phyloP scores from a whole-genome alignment of 2,329 filamentous ascomycete genomes.

The Microdochium trichocladiopsis region DNA sequence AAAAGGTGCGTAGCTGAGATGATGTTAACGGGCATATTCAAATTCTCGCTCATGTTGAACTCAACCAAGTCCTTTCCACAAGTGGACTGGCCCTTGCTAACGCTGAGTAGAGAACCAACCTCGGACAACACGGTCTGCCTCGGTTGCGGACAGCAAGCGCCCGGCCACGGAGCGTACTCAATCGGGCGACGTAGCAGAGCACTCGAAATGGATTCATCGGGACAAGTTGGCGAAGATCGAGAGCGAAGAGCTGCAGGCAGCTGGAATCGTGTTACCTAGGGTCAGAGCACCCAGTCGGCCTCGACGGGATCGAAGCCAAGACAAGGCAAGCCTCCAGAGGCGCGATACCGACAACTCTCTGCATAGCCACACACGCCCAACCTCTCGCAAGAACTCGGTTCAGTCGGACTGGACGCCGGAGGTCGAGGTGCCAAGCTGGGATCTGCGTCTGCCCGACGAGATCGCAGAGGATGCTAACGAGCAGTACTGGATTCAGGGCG shows the following conservation, averaged over 20 bases:
- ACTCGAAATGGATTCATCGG: slow-evolving; percentile 77
- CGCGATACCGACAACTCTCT: slow-evolving; percentile 21
- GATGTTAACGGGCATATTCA: neutral
- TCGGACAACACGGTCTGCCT: slow-evolving; percentile 7
- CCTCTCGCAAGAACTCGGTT: slow-evolving; percentile 39
- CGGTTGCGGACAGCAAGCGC: slow-evolving; percentile 15
- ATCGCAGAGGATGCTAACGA: slow-evolving; percentile 54
- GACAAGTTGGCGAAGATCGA: slow-evolving; percentile 81
- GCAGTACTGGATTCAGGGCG: slow-evolving; percentile 44
- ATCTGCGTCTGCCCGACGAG: slow-evolving; percentile 72
- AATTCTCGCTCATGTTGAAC: neutral
- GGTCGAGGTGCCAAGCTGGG: slow-evolving; percentile 50
- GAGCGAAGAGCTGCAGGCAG: slow-evolving; percentile 71
- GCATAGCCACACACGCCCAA: slow-evolving; percentile 8
- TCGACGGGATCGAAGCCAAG: slow-evolving; percentile 33
- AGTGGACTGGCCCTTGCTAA: no score
- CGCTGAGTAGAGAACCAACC: neutral
- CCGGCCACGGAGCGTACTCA: slow-evolving; percentile 19
- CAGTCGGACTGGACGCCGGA: slow-evolving; percentile 13
- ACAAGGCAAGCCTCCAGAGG: slow-evolving; percentile 23
- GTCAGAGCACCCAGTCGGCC: slow-evolving; percentile 44
- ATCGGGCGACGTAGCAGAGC: slow-evolving; percentile 27
- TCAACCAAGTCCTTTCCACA: no score
- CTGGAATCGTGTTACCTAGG: slow-evolving; percentile 58
- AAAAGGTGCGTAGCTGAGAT: neutral